phyloP scores from a whole-genome alignment of 2,329 filamentous ascomycete species.

The Cryphonectria radicalis region DNA sequence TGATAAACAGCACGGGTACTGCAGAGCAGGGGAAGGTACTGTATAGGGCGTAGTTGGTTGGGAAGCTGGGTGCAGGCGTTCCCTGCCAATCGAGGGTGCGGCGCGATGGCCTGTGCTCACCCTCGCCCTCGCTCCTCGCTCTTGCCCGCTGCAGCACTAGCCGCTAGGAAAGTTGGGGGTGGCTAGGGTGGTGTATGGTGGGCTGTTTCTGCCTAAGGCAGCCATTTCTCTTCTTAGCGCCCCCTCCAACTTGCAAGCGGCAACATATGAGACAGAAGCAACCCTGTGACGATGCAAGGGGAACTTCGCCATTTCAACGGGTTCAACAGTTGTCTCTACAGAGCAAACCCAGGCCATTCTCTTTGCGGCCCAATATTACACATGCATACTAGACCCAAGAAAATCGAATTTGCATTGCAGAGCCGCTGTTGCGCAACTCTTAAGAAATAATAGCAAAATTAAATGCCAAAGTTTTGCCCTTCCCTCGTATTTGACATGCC shows the following conservation, averaged over 20 bases:
- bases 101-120: conserved; percentile 28
- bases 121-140: background rate
- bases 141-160: background rate
- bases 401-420: background rate
- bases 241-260: background rate
- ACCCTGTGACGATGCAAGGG: background rate
- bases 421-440: background rate
- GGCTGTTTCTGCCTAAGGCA: conserved; percentile 26
- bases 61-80: conserved; percentile 14
- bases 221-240: conserved; percentile 8
- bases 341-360: background rate
- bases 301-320: background rate
- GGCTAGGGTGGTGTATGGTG: too few species aligned
- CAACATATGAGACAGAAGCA: background rate
- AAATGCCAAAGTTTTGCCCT: background rate
- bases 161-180: background rate
- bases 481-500: background rate
- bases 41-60: conserved; percentile 13
- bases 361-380: background rate
- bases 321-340: background rate
- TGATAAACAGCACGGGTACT: conserved; percentile 25
- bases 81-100: conserved; percentile 24
- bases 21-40: background rate
- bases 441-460: background rate
- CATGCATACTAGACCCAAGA: background rate